phyloP scores from a whole-genome alignment of 164 flowering plant species.

The Sedum album region DNA sequence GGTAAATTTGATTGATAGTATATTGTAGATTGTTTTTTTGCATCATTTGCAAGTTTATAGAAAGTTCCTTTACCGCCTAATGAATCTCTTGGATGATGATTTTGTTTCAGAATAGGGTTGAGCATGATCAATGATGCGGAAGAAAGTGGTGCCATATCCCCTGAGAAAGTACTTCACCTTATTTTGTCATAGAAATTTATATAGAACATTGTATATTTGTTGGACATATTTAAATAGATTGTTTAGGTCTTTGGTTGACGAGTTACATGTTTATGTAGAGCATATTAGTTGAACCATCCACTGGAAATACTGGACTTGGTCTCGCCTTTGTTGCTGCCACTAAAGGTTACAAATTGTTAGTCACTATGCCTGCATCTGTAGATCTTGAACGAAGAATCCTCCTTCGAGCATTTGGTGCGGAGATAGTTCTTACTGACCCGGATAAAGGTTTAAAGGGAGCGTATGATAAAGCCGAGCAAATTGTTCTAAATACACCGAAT shows the following conservation, averaged over 20 bases:
- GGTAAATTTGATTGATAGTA: conserved; percentile 10
- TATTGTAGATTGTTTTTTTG: not conserved
- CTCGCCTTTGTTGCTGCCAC: conserved; percentile 80
- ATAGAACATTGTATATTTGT: too few relatives aligned
- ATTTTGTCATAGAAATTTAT: not conserved
- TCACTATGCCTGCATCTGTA: conserved; percentile 76
- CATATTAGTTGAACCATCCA: conserved; percentile 71
- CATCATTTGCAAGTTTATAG: too few relatives aligned
- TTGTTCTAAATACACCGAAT: conserved; percentile 52
- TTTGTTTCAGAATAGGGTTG: not conserved
- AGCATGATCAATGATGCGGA: conserved; percentile 74
- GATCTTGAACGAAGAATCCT: conserved; percentile 60
- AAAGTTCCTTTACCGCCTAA: too few relatives aligned
- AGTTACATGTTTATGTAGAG: conserved; percentile 31
- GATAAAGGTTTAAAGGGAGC: conserved; percentile 69
- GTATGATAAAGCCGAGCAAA: conserved; percentile 69
- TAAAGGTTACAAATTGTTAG: conserved; percentile 64
- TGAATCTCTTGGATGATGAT: not conserved
- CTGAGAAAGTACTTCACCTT: conserved; percentile 49
- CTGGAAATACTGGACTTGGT: conserved; percentile 79
- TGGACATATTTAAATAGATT: too few relatives aligned
- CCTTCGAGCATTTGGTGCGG: conserved; percentile 83
- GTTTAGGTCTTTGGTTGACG: too few relatives aligned
- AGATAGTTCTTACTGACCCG: conserved; percentile 67
- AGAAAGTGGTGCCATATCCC: conserved; percentile 58